phyloP scores from a whole-genome alignment of 2,329 filamentous ascomycete species.

The Pestalotiopsis sp. region DNA sequence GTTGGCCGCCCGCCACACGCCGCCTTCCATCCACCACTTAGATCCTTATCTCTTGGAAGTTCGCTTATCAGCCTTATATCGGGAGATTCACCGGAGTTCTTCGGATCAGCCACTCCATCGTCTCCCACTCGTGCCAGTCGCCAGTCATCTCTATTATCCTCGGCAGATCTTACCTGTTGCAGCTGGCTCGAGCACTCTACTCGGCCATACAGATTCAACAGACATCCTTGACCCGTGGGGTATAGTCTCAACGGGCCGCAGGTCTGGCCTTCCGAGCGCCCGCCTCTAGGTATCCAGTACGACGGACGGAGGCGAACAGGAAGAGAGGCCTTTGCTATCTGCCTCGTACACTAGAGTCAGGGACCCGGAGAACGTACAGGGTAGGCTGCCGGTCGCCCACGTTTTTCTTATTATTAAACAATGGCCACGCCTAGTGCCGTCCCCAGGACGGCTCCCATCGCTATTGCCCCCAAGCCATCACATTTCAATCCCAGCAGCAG shows the following conservation, averaged over 20 bases:
- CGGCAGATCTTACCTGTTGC: conserved; percentile 20
- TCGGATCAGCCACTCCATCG: conserved; percentile 21
- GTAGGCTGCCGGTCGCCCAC: conserved; percentile 8
- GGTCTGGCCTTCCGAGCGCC: neutral
- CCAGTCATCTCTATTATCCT: conserved; percentile 17
- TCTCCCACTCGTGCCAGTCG: conserved; percentile 17
- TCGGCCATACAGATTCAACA: conserved; percentile 16
- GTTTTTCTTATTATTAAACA: conserved; percentile 22
- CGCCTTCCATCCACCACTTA: conserved; percentile 20
- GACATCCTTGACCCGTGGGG: conserved; percentile 11
- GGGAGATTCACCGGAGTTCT: conserved; percentile 17
- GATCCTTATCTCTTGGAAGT: conserved; percentile 23
- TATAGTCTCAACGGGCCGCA: conserved; percentile 9
- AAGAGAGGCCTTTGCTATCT: neutral
- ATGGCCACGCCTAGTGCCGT: conserved; percentile 59
- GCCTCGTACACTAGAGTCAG: neutral
- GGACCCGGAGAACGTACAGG: neutral
- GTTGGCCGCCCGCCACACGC: conserved; percentile 6
- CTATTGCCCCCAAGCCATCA: conserved; percentile 65
- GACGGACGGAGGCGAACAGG: neutral
- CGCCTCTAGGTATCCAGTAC: neutral
- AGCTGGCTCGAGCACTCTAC: neutral
- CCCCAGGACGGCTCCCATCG: conserved; percentile 65
- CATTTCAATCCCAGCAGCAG: conserved; percentile 36
- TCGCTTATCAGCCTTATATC: conserved; percentile 22